Evolutionary conservation across 345 rosid species (phyloP), one percentile per base, ranked within the genome.

Genomic region (Eucalyptus sideroxylon): DNA sequence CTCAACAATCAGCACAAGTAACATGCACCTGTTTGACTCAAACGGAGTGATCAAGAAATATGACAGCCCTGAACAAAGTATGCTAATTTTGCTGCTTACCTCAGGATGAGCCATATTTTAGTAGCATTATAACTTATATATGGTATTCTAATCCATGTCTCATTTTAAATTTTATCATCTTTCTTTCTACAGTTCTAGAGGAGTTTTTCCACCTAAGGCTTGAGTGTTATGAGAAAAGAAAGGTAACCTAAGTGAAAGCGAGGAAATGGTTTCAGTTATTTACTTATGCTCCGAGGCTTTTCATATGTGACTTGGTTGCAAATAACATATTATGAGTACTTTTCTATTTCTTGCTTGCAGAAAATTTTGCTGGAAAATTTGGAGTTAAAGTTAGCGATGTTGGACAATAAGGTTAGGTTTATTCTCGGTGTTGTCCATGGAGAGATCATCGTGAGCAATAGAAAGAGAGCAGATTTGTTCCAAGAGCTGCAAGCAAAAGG

Each of bases 11-110:
- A 93, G 93, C 93, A 97, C 98, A 34, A 94, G 94, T 90, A 98
- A 98, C 92, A 98, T 98, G 99, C 99, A 98, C 92, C 96, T 97
- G n/a, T 98, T 98, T 88, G 97, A 96, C 90, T 67, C 95, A 11
- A 92, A 88, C 1, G 97, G 97, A 67, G 90, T 92, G 88, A 96
- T 98, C 27, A 97, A 95, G 97, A 98, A 96, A 91, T 98, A 96
- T 67, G 98, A 94, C 62, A 91, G 93, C 55, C 98, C 99, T 7
- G 99, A 98, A 89, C 93, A 96, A 90, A 95, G 99, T 97, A 94
- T 11, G 96, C 90, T 8, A 40, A 21, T 77, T 77, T 77, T 77
- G 1, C 47, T 77, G 85, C 85, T 77, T 40, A 23, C 0, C 47
- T 77, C 47, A 40, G 1, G 24, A 34, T 40, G 1, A 21, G 42